phyloP scores from a whole-genome alignment of 768 basidiomycete genomes.

The Rhizopogon sp. region DNA sequence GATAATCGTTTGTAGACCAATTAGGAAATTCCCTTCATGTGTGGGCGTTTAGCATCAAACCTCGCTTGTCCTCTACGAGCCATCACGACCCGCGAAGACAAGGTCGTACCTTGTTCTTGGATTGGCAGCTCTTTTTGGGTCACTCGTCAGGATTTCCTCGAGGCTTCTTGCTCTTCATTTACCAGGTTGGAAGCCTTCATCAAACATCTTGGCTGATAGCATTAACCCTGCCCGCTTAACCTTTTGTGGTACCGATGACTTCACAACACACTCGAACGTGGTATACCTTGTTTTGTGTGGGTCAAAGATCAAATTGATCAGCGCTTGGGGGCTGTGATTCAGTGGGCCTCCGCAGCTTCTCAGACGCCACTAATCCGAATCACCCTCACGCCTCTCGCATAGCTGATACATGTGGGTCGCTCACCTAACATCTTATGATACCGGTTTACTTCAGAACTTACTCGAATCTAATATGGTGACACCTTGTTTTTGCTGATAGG shows the following conservation, averaged over 20 bases:
- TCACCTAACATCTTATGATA: too few species aligned
- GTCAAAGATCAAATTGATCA: not conserved
- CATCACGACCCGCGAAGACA: slow-evolving; percentile 23
- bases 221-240: slow-evolving; percentile 1
- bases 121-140: slow-evolving; percentile 11
- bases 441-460: too few species aligned
- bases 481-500: not conserved
- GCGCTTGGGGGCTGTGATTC: not conserved
- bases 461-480: too few species aligned
- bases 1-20: slow-evolving; percentile 28
- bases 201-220: slow-evolving; percentile 12
- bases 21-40: slow-evolving; percentile 20
- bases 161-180: slow-evolving; percentile 6
- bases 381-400: too few species aligned
- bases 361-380: too few species aligned
- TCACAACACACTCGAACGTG: slow-evolving; percentile 16
- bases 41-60: not conserved
- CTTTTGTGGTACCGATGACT: slow-evolving; percentile 16
- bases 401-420: too few species aligned
- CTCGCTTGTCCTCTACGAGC: slow-evolving; percentile 9
- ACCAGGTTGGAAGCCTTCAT: slow-evolving; percentile 13
- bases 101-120: slow-evolving; percentile 22
- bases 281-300: slow-evolving; percentile 13
- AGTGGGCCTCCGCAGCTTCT: too few species aligned
- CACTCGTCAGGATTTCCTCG: not conserved